Evolutionary conservation across 495 filamentous ascomycete genomes (phyloP).

Genomic region (Thermochaetoides thermophila): DNA sequence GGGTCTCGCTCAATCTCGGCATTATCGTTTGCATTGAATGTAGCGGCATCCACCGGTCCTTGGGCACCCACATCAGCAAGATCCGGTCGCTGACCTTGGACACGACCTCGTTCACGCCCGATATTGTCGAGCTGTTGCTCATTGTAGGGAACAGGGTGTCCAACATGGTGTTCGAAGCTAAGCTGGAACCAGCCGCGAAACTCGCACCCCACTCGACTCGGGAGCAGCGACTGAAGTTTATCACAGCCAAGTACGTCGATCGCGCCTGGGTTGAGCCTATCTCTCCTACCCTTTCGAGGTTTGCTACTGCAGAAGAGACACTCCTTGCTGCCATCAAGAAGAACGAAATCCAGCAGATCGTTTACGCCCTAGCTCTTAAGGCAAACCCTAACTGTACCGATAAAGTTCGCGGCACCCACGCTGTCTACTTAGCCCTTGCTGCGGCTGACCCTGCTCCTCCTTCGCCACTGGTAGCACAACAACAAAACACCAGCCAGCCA

Average conservation of each 20-base stretch:
- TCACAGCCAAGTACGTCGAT: conserved; percentile 88
- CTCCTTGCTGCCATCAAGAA: conserved; percentile 88
- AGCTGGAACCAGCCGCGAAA: conserved; percentile 53
- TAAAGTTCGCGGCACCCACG: conserved; percentile 74
- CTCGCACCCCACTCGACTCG: conserved; percentile 62
- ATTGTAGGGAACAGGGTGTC: conserved; percentile 86
- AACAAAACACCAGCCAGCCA: too few species aligned
- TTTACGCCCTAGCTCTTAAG: conserved; percentile 76
- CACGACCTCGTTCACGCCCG: conserved; percentile 85
- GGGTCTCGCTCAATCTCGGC: conserved; percentile 96
- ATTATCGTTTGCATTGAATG: conserved; percentile 98
- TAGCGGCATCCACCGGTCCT: conserved; percentile 89
- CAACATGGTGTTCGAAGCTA: conserved; percentile 95
- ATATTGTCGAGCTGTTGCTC: conserved; percentile 88
- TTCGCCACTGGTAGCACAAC: too few species aligned
- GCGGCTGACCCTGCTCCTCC: conserved; percentile 81
- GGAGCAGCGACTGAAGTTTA: conserved; percentile 82
- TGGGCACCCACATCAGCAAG: conserved; percentile 97
- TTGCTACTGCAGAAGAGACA: conserved; percentile 69
- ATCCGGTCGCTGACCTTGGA: conserved; percentile 90
- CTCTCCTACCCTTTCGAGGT: conserved; percentile 58
- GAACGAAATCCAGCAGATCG: conserved; percentile 80
- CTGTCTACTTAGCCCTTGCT: conserved; percentile 82
- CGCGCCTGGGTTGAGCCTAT: conserved; percentile 66
- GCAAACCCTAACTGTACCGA: conserved; percentile 82